Conservation (phyloP, 1,139 yeast species). For the Fermentozyma sake region DNA sequence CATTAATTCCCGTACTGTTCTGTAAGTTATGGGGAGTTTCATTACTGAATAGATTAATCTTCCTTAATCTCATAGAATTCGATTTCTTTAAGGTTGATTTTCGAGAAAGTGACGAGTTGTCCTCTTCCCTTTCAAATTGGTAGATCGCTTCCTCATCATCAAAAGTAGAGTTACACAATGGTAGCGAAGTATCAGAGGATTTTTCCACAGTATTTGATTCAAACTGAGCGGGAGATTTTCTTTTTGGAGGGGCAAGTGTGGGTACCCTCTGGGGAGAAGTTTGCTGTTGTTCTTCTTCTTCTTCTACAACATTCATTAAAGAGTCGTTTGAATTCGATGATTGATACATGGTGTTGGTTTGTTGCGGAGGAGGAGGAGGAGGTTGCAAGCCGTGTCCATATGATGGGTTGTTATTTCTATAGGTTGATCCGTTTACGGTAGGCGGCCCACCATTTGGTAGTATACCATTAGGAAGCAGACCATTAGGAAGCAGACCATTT, state of each 20-base stretch:
- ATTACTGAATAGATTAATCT: conserved; percentile 31
- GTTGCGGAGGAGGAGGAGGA: conserved; percentile 4
- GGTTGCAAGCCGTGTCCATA: conserved; percentile 6
- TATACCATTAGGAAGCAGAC: no score
- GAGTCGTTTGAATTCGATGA: conserved; percentile 31
- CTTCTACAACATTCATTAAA: conserved; percentile 38
- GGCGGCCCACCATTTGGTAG: conserved; percentile 1
- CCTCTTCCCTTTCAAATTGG: conserved; percentile 23
- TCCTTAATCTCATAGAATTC: conserved; percentile 42
- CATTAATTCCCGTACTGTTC: no score
- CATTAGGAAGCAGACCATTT: not conserved
- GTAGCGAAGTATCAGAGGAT: no score
- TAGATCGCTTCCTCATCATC: conserved; percentile 25
- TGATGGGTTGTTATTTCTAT: conserved; percentile 2
- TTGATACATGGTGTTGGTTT: conserved; percentile 4
- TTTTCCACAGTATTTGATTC: no score
- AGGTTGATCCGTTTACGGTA: not conserved
- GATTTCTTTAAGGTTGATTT: conserved; percentile 38
- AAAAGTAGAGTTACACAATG: no score
- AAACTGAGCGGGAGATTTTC: conserved; percentile 4
- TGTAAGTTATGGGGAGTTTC: no score
- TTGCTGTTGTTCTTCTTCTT: conserved; percentile 30
- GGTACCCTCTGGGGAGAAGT: conserved; percentile 1
- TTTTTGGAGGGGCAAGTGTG: conserved; percentile 1
- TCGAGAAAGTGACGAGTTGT: conserved; percentile 27